phyloP scores from a whole-genome alignment of 257 asterid genomes.

The Jacaranda copaia region DNA sequence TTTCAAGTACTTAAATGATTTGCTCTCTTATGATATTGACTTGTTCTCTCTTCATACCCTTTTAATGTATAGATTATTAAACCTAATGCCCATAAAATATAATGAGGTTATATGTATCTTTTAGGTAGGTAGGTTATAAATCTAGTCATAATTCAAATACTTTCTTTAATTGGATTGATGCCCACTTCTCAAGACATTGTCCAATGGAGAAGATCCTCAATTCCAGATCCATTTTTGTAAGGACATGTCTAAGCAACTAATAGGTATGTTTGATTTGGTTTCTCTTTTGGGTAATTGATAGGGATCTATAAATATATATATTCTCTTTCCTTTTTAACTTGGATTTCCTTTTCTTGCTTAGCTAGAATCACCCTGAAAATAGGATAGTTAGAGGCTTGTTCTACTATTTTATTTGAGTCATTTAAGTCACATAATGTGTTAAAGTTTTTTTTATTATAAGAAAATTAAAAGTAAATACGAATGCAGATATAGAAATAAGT shows the following conservation, averaged over 20 bases:
- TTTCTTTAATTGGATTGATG: slow-evolving; percentile 28
- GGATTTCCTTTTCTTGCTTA: not conserved
- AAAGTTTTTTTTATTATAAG: no score
- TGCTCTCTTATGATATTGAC: no score
- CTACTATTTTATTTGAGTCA: no score
- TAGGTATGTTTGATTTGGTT: not conserved
- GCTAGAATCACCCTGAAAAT: no score
- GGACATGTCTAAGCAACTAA: slow-evolving; percentile 29
- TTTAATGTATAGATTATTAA: not conserved
- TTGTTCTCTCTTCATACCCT: no score
- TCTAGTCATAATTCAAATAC: not conserved
- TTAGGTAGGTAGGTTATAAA: no score
- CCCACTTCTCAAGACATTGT: slow-evolving; percentile 21
- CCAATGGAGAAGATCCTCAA: slow-evolving; percentile 11
- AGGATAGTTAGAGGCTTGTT: not conserved
- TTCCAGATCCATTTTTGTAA: slow-evolving; percentile 31
- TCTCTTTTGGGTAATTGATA: not conserved
- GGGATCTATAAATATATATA: not conserved
- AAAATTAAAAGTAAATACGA: no score
- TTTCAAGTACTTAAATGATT: no score
- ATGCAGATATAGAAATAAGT: no score
- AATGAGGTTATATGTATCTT: no score
- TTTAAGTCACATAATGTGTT: no score
- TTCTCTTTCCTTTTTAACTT: not conserved
- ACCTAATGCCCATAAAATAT: no score